These are phyloP conservation scores for Leptosphaerulina australis DNA, from an alignment of 2,329 filamentous ascomycete genomes.

Conservation along the genomic window DNA sequence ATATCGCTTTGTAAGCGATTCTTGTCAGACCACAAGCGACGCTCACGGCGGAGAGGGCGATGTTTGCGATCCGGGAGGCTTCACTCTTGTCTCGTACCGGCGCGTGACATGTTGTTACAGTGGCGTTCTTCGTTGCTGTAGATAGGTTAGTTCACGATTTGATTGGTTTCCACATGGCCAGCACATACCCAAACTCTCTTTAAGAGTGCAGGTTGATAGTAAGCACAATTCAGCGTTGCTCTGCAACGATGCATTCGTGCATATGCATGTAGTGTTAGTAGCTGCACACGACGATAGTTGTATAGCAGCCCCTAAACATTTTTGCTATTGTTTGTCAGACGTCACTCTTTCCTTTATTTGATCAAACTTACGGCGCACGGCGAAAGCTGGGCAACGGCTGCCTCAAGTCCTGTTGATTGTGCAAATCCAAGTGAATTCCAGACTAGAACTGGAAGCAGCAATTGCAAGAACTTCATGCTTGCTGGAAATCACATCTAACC, in stretches of 20 bases:
- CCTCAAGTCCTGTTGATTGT: conserved; percentile 19
- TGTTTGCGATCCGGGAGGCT: conserved; percentile 41
- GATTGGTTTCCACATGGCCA: neutral
- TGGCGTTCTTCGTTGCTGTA: conserved; percentile 52
- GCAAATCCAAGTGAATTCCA: conserved; percentile 24
- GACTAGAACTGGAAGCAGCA: conserved; percentile 24
- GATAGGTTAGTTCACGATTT: conserved; percentile 1
- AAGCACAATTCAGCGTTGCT: conserved; percentile 21
- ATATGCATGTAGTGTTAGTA: conserved; percentile 24
- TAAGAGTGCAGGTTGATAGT: conserved; percentile 23
- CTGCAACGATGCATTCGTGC: conserved; percentile 24
- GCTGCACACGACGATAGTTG: conserved; percentile 19
- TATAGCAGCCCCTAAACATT: conserved; percentile 20
- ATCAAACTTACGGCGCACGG: conserved; percentile 27
- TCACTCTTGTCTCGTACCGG: conserved; percentile 47
- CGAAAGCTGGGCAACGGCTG: conserved; percentile 22
- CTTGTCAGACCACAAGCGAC: conserved; percentile 45
- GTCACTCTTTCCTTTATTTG: neutral
- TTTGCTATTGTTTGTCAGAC: conserved; percentile 16
- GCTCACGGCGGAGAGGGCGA: conserved; percentile 45
- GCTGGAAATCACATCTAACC: neutral
- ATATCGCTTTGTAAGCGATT: conserved; percentile 47
- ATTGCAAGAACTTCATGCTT: conserved; percentile 26
- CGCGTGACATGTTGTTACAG: conserved; percentile 47
- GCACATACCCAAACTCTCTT: conserved; percentile 24